These are phyloP conservation scores for Suillus decipiens DNA, from an alignment of 768 basidiomycete genomes.

Conservation along the genomic window DNA sequence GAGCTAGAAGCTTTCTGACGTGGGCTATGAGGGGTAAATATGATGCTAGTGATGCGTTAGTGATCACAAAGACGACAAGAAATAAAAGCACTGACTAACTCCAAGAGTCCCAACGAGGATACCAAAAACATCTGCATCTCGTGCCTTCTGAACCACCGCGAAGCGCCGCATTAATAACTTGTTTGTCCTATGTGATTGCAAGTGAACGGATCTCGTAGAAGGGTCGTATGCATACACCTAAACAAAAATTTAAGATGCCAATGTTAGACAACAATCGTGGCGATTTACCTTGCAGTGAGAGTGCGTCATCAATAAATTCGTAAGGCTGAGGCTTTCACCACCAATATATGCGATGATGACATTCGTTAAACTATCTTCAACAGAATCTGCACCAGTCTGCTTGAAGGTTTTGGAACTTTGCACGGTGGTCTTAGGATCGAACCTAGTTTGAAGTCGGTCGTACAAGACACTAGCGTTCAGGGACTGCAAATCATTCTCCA, in stretches of 20 bases:
- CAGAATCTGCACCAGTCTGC: background rate
- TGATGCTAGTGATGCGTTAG: conserved; percentile 49
- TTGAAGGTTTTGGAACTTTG: background rate
- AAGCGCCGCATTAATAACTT: conserved; percentile 89
- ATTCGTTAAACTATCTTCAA: conserved; percentile 1
- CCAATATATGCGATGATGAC: conserved; percentile 64
- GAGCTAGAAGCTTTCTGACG: conserved; percentile 68
- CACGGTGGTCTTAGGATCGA: conserved; percentile 15
- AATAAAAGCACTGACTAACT: conserved; percentile 54
- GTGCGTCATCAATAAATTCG: conserved; percentile 87
- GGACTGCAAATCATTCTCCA: background rate
- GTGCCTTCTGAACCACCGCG: conserved; percentile 80
- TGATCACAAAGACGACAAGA: background rate
- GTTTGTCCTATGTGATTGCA: conserved; percentile 74
- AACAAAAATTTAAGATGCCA: background rate
- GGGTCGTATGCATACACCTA: conserved; percentile 85
- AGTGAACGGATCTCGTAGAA: conserved; percentile 38
- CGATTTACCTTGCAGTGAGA: conserved; percentile 56
- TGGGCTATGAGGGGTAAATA: conserved; percentile 86
- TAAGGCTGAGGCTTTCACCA: conserved; percentile 73
- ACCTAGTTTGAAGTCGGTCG: conserved; percentile 32
- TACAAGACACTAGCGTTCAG: conserved; percentile 37
- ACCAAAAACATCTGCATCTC: conserved; percentile 92
- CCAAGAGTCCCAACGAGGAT: conserved; percentile 95
- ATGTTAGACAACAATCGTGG: background rate